Conservation (phyloP, 352 stramenopile species). For the Globisporangium carolinianum region DNA sequence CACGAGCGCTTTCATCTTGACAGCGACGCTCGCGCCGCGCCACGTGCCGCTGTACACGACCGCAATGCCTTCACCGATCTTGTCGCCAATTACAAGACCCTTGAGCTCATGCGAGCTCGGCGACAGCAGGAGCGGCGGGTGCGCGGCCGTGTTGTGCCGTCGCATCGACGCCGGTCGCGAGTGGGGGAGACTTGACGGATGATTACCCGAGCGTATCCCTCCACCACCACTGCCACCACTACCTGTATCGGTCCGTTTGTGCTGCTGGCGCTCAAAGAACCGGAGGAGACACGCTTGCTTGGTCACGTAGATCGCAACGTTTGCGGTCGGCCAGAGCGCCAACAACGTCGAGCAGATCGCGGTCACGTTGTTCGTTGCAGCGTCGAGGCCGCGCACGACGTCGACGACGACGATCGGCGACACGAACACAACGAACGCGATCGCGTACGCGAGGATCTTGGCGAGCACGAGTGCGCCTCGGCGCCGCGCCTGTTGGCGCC, state of each 20-base stretch:
- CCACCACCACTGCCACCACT: constrained; percentile 4
- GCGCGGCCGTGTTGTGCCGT: not conserved
- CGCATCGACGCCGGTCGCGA: constrained; percentile 6
- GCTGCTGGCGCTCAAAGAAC: constrained; percentile 35
- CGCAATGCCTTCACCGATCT: constrained; percentile 79
- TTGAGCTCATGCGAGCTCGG: constrained; percentile 68
- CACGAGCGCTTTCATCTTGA: constrained; percentile 90
- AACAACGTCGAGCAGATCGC: constrained; percentile 37
- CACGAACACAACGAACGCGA: constrained; percentile 73
- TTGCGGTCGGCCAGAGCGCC: constrained; percentile 74
- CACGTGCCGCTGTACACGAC: constrained; percentile 95
- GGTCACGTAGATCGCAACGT: constrained; percentile 70
- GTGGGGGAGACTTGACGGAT: constrained; percentile 6
- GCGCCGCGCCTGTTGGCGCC: constrained; percentile 30
- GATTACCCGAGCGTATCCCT: too few species aligned
- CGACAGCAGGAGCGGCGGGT: constrained; percentile 41
- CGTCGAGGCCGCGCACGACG: constrained; percentile 39
- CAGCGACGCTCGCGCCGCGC: constrained; percentile 92
- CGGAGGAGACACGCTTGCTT: constrained; percentile 52
- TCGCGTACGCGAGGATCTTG: constrained; percentile 73
- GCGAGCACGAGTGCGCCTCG: constrained; percentile 59
- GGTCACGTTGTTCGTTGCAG: constrained; percentile 25
- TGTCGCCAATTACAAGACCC: constrained; percentile 72
- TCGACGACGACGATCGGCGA: constrained; percentile 64
- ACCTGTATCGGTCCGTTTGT: constrained; percentile 1